Percentiles rank a stretch among this genome's conserved stretches.
Evolutionary conservation across 306 rosid species (phyloP).

Genomic region (Astragalus membranaceus): DNA sequence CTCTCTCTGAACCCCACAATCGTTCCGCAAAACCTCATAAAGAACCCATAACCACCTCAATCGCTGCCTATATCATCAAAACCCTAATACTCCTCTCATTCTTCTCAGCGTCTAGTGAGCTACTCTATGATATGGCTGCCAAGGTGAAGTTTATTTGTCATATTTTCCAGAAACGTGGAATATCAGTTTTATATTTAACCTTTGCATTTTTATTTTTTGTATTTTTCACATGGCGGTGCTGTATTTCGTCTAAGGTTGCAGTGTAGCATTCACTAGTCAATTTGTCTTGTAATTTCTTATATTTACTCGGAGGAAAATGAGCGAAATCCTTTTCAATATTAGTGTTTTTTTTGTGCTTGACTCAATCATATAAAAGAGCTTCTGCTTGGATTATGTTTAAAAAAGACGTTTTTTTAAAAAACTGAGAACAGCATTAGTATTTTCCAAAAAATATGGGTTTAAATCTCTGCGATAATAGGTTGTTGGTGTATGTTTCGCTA

Average conservation of each 20-base stretch:
- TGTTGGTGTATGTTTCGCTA: too few relatives aligned
- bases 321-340: background rate
- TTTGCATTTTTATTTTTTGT: background rate
- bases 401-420: too few relatives aligned
- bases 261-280: background rate
- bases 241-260: constrained; percentile 13
- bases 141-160: background rate
- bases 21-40: too few relatives aligned
- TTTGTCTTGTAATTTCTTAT: constrained; percentile 6
- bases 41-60: too few relatives aligned
- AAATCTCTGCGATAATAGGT: too few relatives aligned
- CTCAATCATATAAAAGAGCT: background rate
- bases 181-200: background rate
- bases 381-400: background rate
- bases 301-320: constrained; percentile 6
- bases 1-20: too few relatives aligned
- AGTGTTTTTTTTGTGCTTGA: background rate
- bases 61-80: too few relatives aligned
- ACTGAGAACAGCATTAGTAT: background rate
- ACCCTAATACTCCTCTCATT: too few relatives aligned
- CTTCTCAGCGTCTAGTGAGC: too few relatives aligned
- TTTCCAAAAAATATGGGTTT: background rate
- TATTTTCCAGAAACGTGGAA: background rate
- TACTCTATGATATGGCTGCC: too few relatives aligned
- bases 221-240: constrained; percentile 17